A percentile compares a stretch with the other conserved stretches of the same genome.
phyloP scores from a whole-genome alignment of 208 protist species.

The Vickermania spadyakhi region DNA sequence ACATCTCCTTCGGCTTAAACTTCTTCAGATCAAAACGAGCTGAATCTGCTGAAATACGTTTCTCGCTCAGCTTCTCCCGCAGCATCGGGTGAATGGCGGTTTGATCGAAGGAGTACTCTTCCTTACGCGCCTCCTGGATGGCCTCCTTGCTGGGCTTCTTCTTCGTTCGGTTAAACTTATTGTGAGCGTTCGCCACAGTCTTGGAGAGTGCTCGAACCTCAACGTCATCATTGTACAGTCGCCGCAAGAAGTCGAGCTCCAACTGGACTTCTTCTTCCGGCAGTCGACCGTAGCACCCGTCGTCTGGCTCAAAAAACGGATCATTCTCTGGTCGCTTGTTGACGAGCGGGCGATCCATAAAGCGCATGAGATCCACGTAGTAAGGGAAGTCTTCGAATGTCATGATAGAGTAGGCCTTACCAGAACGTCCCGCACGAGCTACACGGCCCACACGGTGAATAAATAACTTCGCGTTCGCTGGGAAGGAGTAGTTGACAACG shows the following conservation, averaged over 20 bases:
- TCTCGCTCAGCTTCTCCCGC: constrained; percentile 40
- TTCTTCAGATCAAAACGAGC: constrained; percentile 60
- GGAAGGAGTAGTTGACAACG: constrained; percentile 99
- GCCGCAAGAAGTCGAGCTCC: constrained; percentile 75
- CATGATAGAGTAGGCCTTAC: constrained; percentile 94
- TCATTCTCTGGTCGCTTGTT: constrained; percentile 37
- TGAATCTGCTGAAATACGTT: constrained; percentile 48
- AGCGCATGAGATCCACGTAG: constrained; percentile 85
- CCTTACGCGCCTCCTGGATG: constrained; percentile 73
- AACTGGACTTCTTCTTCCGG: constrained; percentile 81
- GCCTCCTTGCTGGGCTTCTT: constrained; percentile 86
- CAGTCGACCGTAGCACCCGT: constrained; percentile 85
- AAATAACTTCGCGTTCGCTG: constrained; percentile 96
- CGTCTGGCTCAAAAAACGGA: constrained; percentile 66
- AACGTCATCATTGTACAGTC: constrained; percentile 46
- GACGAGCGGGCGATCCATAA: constrained; percentile 67
- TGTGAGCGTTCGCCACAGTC: constrained; percentile 80
- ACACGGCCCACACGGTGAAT: constrained; percentile 98
- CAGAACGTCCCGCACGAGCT: constrained; percentile 96
- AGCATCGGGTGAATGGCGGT: constrained; percentile 80
- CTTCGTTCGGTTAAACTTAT: constrained; percentile 83
- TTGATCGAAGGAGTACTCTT: constrained; percentile 68
- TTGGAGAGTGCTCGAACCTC: constrained; percentile 75
- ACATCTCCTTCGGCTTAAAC: constrained; percentile 80
- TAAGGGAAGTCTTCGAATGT: constrained; percentile 95